phyloP scores from a whole-genome alignment of 2,329 filamentous ascomycete genomes.

The Stachybotrys chartarum region DNA sequence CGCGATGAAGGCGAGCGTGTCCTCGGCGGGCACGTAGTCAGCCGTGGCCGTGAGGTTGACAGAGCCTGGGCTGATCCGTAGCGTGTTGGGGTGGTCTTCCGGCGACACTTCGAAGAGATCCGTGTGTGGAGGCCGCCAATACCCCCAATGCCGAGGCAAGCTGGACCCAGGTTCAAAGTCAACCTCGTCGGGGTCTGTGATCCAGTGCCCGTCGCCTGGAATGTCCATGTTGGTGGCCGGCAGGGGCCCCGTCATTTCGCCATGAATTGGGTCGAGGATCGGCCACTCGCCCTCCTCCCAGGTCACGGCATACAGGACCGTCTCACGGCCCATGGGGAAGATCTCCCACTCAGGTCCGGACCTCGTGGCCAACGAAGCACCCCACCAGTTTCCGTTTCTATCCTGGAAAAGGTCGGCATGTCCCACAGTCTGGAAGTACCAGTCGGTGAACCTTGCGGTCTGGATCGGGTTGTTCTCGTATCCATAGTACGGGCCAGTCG shows the following conservation, averaged over 20 bases:
- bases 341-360: slow-evolving; percentile 25
- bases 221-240: slow-evolving; percentile 22
- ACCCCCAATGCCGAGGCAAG: slow-evolving; percentile 46
- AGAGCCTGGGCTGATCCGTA: slow-evolving; percentile 39
- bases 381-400: slow-evolving; percentile 42
- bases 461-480: slow-evolving; percentile 36
- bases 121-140: slow-evolving; percentile 45
- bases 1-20: slow-evolving; percentile 36
- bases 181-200: slow-evolving; percentile 33
- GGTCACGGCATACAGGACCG: slow-evolving; percentile 36
- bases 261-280: slow-evolving; percentile 15
- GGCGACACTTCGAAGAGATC: slow-evolving; percentile 38
- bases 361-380: slow-evolving; percentile 36
- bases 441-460: slow-evolving; percentile 27
- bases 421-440: slow-evolving; percentile 34
- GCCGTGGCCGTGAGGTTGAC: slow-evolving; percentile 43
- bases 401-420: slow-evolving; percentile 39
- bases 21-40: slow-evolving; percentile 36
- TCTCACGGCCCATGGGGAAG: slow-evolving; percentile 49
- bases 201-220: slow-evolving; percentile 30
- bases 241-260: slow-evolving; percentile 24
- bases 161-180: slow-evolving; percentile 35
- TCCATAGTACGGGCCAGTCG: slow-evolving; percentile 34
- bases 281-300: slow-evolving; percentile 45
- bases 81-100: slow-evolving; percentile 29